Evolutionary conservation across 176 grass and related monocot species (phyloP).

Genomic region (Cenchrus purpureus): DNA sequence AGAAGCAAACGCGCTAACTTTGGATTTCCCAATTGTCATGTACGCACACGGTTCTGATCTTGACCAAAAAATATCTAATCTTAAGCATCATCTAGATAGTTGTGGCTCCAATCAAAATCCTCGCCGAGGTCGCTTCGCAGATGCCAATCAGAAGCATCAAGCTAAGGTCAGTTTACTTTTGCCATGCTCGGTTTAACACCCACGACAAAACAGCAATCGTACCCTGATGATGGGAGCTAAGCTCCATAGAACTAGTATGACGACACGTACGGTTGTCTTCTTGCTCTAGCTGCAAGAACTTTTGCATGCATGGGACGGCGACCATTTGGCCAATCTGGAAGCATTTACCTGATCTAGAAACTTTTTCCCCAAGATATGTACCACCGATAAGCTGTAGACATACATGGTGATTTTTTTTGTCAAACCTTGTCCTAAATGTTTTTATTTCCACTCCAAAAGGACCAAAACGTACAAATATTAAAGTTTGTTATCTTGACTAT

Average conservation of each 20-base stretch:
- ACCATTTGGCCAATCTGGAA: conserved; percentile 52
- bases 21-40: background rate
- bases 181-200: conserved; percentile 3
- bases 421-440: no score
- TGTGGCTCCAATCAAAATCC: background rate
- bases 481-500: no score
- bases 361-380: background rate
- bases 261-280: conserved; percentile 1
- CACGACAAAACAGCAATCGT: conserved; percentile 40
- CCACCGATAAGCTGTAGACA: no score
- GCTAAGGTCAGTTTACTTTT: background rate
- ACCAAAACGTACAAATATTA: no score
- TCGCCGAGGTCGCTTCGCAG: background rate
- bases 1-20: conserved; percentile 14
- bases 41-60: background rate
- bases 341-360: background rate
- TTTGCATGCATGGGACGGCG: conserved; percentile 36
- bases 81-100: background rate
- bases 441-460: no score
- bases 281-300: background rate
- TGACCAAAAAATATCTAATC: background rate
- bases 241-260: no score
- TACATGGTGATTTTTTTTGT: no score
- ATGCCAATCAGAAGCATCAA: conserved; percentile 21
- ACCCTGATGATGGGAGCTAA: no score